Conservation (phyloP, 164 flowering plant genomes). For the Pachysandra terminalis region DNA sequence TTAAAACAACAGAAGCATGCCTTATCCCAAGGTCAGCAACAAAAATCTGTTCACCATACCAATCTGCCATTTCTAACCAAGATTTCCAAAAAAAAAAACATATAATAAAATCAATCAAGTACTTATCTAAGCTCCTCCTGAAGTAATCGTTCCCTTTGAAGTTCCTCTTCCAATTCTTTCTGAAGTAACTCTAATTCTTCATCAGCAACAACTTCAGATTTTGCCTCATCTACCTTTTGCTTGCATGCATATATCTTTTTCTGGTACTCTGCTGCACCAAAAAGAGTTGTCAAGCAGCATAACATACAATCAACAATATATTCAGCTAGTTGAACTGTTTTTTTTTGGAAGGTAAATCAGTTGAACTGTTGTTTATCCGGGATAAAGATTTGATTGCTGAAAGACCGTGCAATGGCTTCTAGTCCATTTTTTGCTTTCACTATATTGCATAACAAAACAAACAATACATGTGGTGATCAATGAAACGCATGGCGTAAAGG, state of each 20-base stretch:
- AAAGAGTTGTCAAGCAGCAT: constrained; percentile 8
- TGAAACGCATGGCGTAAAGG: too few relatives aligned
- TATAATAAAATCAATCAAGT: constrained; percentile 11
- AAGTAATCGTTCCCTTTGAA: constrained; percentile 38
- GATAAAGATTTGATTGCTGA: too few relatives aligned
- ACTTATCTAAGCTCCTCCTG: constrained; percentile 78
- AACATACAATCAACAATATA: background rate
- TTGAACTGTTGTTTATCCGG: too few relatives aligned
- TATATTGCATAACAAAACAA: too few relatives aligned
- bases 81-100: background rate
- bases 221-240: constrained; percentile 51
- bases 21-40: too few relatives aligned
- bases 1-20: too few relatives aligned
- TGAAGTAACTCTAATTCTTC: constrained; percentile 45
- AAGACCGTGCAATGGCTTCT: too few relatives aligned
- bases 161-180: constrained; percentile 52
- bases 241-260: constrained; percentile 53
- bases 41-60: too few relatives aligned
- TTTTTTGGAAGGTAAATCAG: too few relatives aligned
- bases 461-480: too few relatives aligned
- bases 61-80: background rate
- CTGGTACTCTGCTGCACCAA: constrained; percentile 44
- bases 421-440: too few relatives aligned
- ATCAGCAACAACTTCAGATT: constrained; percentile 42
- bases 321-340: background rate